Base-by-base conservation (phyloP, 495 filamentous ascomycete genomes). In the Daldinia childiae region DNA sequence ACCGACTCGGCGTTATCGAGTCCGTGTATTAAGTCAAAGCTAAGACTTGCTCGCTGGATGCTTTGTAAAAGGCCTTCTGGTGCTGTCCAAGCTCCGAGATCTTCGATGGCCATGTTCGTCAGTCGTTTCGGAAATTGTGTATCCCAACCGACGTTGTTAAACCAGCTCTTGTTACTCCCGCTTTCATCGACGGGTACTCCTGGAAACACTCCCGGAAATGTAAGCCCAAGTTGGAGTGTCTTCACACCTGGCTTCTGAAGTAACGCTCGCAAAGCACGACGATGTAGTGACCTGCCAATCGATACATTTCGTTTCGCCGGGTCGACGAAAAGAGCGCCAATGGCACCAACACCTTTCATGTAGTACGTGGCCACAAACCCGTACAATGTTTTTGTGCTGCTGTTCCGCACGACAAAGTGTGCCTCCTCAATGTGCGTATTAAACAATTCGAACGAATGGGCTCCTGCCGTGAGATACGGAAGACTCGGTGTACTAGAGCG, bases 391-490 rank as follows among this genome's bases (percentile, higher is more conserved):
- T 92, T 89, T 0, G 93, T 97, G 78, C 89, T 94, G 80, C 91
- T 94, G 79, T 97, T 97, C 7, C 93, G 91, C 51, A 97, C 93
- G 19, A 97, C 92, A 76, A 93, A 97, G 74, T 97, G 93, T 9
- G 90, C 82, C 77, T 95, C 92, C 55, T 92, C 87, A 32, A 95
- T 89, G 82, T 64, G 85, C 6, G 79, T 83, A 76, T 88, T 85
- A 74, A 85, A 87, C 5, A 96, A 80, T 32, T 92, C 86, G 75
- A 97, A 95, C 3, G 90, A 89, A 61, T 84, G 86, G n/a, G 90
- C 89, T n/a, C 82, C 88, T n/a, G 91, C 87, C 45, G 89, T 86
- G 0, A 96, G 80, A 66, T 80, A 84, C 86, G 87, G 41, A 82
- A 91, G 65, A 78, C 87, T 77, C 82, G 88, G 64, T 71, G 86